phyloP scores from a whole-genome alignment of 2,329 filamentous ascomycete species.

The Tothia fuscella region DNA sequence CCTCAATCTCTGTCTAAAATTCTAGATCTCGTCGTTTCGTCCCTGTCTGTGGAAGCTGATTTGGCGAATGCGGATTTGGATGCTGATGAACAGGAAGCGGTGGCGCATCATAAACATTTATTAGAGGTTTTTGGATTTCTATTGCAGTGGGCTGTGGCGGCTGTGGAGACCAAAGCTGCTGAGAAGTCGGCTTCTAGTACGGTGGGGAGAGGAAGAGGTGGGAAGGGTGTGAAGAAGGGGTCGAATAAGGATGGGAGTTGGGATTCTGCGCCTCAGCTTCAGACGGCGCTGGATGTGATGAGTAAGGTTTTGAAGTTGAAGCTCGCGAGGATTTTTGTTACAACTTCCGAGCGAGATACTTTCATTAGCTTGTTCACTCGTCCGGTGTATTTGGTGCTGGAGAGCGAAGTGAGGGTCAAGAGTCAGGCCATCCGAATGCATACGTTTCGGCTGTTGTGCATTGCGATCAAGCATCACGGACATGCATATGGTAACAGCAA shows the following conservation, averaged over 20 bases:
- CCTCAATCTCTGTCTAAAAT: conserved; percentile 80
- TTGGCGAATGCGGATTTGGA: conserved; percentile 77
- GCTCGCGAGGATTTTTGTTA: conserved; percentile 83
- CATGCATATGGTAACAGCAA: conserved; percentile 70
- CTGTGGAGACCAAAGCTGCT: conserved; percentile 85
- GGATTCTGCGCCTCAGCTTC: conserved; percentile 82
- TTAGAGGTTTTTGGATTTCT: conserved; percentile 92
- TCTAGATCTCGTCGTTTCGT: conserved; percentile 80
- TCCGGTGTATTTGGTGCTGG: conserved; percentile 84
- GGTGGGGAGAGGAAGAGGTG: conserved; percentile 58
- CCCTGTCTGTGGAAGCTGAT: conserved; percentile 74
- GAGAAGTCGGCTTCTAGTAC: conserved; percentile 71
- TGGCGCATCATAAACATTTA: conserved; percentile 78
- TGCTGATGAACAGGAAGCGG: conserved; percentile 76
- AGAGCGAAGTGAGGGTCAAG: conserved; percentile 89
- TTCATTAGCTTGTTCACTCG: conserved; percentile 87
- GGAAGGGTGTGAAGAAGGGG: conserved; percentile 60
- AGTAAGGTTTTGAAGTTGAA: conserved; percentile 92
- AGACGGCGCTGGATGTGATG: conserved; percentile 84
- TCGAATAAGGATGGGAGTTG: conserved; percentile 61
- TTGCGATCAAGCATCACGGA: conserved; percentile 94
- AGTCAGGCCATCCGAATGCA: conserved; percentile 86
- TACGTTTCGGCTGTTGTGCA: conserved; percentile 90
- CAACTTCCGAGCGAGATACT: conserved; percentile 90
- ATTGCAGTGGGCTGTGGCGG: conserved; percentile 86